Conservation (phyloP, 345 rosid species). For the Cardamine resedifolia region DNA sequence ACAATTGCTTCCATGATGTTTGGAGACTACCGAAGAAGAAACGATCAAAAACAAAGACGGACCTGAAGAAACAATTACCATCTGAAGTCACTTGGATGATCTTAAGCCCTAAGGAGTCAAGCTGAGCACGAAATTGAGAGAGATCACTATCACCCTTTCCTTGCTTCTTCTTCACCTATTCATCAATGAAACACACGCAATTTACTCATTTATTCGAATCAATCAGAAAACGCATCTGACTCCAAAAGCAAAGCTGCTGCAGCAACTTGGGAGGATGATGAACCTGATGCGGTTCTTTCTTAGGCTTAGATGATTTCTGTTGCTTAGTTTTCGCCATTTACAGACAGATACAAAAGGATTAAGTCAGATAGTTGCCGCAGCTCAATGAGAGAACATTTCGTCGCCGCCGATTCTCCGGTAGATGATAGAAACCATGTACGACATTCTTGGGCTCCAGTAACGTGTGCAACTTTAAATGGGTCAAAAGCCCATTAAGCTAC, state of each 20-base stretch:
- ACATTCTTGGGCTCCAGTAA: not conserved
- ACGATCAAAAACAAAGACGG: slow-evolving; percentile 21
- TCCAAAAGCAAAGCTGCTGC: not conserved
- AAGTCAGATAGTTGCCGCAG: slow-evolving; percentile 21
- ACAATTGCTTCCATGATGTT: not conserved
- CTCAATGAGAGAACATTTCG: not conserved
- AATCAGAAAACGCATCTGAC: not conserved
- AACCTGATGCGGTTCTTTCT: slow-evolving; percentile 56
- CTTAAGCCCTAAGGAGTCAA: slow-evolving; percentile 69
- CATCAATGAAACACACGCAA: slow-evolving; percentile 1
- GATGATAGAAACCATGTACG: not conserved
- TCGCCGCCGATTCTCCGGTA: slow-evolving; percentile 14
- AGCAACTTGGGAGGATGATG: not conserved
- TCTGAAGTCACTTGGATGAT: slow-evolving; percentile 80
- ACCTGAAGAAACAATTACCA: slow-evolving; percentile 99
- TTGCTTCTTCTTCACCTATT: slow-evolving; percentile 62
- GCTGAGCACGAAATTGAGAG: slow-evolving; percentile 62
- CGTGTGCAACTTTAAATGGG: not conserved
- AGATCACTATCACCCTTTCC: slow-evolving; percentile 63
- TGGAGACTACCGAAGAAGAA: not conserved
- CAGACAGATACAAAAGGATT: not conserved
- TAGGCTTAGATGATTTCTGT: slow-evolving; percentile 60
- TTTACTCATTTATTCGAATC: too few species aligned
- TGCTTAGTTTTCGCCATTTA: slow-evolving; percentile 77
- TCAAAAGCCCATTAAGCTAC: not conserved